Conservation (phyloP, 768 basidiomycete species). For the Lentinula boryana region DNA sequence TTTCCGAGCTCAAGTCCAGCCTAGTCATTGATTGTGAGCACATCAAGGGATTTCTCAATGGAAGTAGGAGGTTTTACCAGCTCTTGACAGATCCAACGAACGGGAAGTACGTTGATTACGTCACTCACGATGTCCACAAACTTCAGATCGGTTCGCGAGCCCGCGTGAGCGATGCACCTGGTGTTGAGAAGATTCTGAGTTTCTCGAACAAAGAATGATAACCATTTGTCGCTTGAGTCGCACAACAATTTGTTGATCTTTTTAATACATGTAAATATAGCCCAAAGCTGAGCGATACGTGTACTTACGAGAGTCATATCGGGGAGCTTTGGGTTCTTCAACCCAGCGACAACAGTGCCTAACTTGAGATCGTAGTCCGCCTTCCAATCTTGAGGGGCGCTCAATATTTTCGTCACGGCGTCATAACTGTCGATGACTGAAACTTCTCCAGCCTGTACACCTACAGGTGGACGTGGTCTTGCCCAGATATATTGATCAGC, state of each 20-base stretch:
- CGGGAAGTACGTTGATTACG: constrained; percentile 57
- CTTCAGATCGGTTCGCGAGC: constrained; percentile 12
- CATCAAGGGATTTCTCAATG: constrained; percentile 21
- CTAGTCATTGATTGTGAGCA: background rate
- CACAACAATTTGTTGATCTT: background rate
- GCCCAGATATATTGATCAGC: constrained; percentile 52
- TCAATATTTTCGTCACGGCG: constrained; percentile 29
- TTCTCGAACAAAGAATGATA: background rate
- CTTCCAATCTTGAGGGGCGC: constrained; percentile 17
- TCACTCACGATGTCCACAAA: constrained; percentile 60
- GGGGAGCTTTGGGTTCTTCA: background rate
- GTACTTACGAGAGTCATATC: background rate
- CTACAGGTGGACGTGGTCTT: constrained; percentile 32
- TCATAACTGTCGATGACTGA: constrained; percentile 22
- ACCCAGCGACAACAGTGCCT: background rate
- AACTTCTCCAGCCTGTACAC: background rate
- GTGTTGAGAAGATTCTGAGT: background rate
- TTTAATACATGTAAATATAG: background rate
- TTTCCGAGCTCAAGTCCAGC: constrained; percentile 8
- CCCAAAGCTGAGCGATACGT: background rate
- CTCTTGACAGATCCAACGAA: constrained; percentile 54
- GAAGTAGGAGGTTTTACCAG: constrained; percentile 38
- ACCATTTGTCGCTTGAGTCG: background rate
- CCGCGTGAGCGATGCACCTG: constrained; percentile 20
- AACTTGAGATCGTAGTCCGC: constrained; percentile 19